These are phyloP conservation scores for Trypanosoma avium DNA, from an alignment of 208 protist species.

Conservation along the genomic window DNA sequence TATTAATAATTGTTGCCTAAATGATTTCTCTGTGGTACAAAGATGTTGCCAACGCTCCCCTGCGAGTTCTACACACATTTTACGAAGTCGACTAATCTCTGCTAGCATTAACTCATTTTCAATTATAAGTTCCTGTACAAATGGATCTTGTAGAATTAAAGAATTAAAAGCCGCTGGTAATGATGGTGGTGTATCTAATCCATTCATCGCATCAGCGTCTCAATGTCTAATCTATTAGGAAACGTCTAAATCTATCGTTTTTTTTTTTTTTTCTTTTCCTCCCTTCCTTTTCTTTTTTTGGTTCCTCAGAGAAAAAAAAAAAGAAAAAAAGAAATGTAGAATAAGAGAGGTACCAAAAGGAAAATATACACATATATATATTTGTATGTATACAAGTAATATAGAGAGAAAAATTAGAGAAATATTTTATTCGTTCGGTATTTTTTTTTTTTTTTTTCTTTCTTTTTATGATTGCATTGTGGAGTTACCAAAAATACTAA, in stretches of 20 bases:
- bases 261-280: neutral
- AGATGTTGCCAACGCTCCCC: constrained; percentile 15
- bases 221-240: neutral
- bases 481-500: constrained; percentile 23
- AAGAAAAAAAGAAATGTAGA: neutral
- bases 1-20: constrained; percentile 3
- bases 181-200: neutral
- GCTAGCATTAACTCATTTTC: constrained; percentile 56
- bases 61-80: constrained; percentile 3
- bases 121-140: constrained; percentile 49
- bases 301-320: neutral
- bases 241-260: neutral
- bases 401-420: too few relatives aligned
- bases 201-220: constrained; percentile 2
- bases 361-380: neutral
- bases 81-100: constrained; percentile 35
- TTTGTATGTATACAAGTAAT: too few relatives aligned
- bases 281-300: neutral
- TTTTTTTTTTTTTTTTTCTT: too few relatives aligned
- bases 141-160: constrained; percentile 26
- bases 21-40: constrained; percentile 20
- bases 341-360: neutral
- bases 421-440: too few relatives aligned
- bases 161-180: neutral
- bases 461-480: neutral